Base-by-base conservation (phyloP, 768 basidiomycete species). In the Mycena chlorophos region DNA sequence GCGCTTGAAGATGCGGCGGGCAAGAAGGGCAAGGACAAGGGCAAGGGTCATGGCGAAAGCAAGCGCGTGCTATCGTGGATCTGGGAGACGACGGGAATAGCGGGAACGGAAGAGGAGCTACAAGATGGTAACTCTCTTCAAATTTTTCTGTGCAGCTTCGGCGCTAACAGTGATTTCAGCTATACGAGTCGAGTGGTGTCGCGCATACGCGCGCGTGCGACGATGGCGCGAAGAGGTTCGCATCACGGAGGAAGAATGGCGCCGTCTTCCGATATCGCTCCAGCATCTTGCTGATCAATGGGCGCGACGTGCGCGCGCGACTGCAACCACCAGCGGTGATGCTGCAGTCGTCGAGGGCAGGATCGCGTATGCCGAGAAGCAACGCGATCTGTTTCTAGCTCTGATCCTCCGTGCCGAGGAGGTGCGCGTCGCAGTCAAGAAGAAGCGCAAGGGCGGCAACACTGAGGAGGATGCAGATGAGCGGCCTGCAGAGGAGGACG, bases 241-340 rank as follows among this genome's bases (percentile, higher is more conserved):
- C n/a, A n/a, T n/a, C n/a, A n/a, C n/a, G n/a, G n/a, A n/a, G n/a
- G n/a, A n/a, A n/a, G n/a, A n/a, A n/a, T n/a, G n/a, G n/a, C n/a
- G n/a, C n/a, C n/a, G n/a, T n/a, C n/a, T n/a, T n/a, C n/a, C n/a
- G n/a, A n/a, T n/a, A n/a, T n/a, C n/a, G n/a, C n/a, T n/a, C n/a
- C n/a, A n/a, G n/a, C n/a, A n/a, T n/a, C n/a, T n/a, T n/a, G n/a
- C n/a, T n/a, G n/a, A n/a, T n/a, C n/a, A n/a, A n/a, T n/a, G n/a
- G n/a, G n/a, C n/a, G 5, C 57, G 55, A 16, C 65, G 61, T n/a
- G n/a, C n/a, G 51, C 30, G 45, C 2, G 61, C 65, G 23, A 64
- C 65, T 14, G 45, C 57, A 1, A 39, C 40, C 23, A 42, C 58
- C 3, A 27, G 65, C 3, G 39, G 26, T 6, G 64, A 66, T 46